Evolutionary conservation across 768 basidiomycete species (phyloP), one percentile per base, ranked within the genome.

Genomic region (Mycena metata): DNA sequence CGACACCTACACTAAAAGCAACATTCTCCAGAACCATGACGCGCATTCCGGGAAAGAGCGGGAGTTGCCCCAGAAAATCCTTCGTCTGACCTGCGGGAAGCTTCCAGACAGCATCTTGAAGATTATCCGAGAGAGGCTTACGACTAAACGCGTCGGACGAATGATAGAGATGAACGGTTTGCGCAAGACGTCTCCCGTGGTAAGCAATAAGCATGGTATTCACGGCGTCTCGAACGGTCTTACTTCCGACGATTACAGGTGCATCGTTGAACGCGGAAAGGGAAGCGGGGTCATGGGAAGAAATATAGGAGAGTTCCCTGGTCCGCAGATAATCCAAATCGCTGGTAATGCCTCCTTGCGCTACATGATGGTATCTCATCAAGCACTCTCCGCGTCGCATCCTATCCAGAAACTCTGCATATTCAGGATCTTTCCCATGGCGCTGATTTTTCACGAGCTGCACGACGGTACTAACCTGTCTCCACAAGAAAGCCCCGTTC

Each of bases 21-120:
- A 75, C 7, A 36, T 75, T 75, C 10, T 74, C 74, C 2, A 66
- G 66, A 0, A 75, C 47, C 74, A 76, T 76, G 0, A 72, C 73
- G 7, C 56, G 56, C 72, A 72, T 73, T 2, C 72, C 72, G 3
- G 55, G 30, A 51, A 74, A 72, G 6, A 72, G 24, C 1, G 69
- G 69, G 9, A 76, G 23, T 36, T 57, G 41, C 1, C 76, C 72
- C 19, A 75, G 63, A 13, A 23, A 15, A 30, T 73, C 72, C 49
- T 64, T 49, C 11, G 60, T 60, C 33, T 39, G 49, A 5, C 17
- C 36, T 7, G 60, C 33, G 1, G 49, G 62, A 6, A 69, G 30
- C 10, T 19, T 30, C 46, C 45, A 55, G 1, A 54, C 46, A 12
- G 19, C 13, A 0, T 21, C 47, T 13, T 51, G 60, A 16, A 60